These are phyloP conservation scores for Cardamine occulta DNA, from an alignment of 345 rosid genomes.

Conservation along the genomic window DNA sequence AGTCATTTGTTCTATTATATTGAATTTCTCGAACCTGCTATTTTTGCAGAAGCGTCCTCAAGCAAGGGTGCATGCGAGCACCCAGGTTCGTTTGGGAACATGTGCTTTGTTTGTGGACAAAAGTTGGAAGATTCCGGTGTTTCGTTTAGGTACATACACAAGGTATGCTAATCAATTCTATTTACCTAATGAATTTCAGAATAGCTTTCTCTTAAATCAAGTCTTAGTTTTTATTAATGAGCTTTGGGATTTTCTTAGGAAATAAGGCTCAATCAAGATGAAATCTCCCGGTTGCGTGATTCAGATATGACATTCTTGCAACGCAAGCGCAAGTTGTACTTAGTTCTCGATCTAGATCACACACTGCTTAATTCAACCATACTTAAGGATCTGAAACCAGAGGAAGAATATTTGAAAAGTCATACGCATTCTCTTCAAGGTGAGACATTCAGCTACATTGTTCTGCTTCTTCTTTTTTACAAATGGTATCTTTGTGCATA, in stretches of 20 bases:
- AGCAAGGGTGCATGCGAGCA: constrained; percentile 57
- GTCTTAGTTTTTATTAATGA: constrained; percentile 13
- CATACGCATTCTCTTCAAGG: constrained; percentile 72
- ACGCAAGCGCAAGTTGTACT: constrained; percentile 62
- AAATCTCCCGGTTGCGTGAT: constrained; percentile 65
- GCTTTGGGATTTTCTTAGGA: constrained; percentile 54
- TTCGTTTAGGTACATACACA: constrained; percentile 73
- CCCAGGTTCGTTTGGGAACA: constrained; percentile 74
- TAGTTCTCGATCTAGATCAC: constrained; percentile 93
- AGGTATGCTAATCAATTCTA: constrained; percentile 49
- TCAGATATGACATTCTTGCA: constrained; percentile 63
- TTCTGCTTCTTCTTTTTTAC: not conserved
- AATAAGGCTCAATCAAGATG: constrained; percentile 71
- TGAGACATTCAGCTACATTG: constrained; percentile 32
- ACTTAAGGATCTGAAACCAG: constrained; percentile 57
- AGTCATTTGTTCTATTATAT: not conserved
- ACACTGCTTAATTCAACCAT: constrained; percentile 83
- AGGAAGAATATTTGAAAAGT: constrained; percentile 80
- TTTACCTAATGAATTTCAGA: not conserved
- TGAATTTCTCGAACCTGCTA: not conserved
- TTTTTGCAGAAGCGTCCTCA: constrained; percentile 55
- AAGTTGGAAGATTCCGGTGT: constrained; percentile 68
- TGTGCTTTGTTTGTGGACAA: constrained; percentile 78
- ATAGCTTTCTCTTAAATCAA: constrained; percentile 7
- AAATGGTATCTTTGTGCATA: not conserved